Evolutionary conservation across 108 stramenopile species (phyloP).

Genomic region (Nitzschia palea): DNA sequence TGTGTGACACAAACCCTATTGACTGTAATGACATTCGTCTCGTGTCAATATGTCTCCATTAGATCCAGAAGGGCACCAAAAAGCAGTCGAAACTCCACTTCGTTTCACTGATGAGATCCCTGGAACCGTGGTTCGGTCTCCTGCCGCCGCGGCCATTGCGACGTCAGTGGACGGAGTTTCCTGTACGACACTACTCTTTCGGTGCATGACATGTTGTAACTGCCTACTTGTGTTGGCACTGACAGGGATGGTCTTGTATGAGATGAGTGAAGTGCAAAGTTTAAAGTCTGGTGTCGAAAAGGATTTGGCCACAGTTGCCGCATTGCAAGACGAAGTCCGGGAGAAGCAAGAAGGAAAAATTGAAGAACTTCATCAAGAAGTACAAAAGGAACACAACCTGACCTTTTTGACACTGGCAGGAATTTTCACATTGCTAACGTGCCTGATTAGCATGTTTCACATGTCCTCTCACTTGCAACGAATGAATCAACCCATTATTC

Average conservation of each 20-base stretch:
- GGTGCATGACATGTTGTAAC: conserved; percentile 11
- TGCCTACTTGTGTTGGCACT: neutral
- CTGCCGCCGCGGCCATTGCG: neutral
- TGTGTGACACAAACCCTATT: too few relatives aligned
- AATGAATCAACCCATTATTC: conserved; percentile 76
- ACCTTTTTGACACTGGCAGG: conserved; percentile 71
- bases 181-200: neutral
- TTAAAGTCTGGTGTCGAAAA: conserved; percentile 17
- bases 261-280: neutral
- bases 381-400: conserved; percentile 48
- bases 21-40: too few relatives aligned
- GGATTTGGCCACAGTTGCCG: conserved; percentile 27
- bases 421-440: conserved; percentile 76
- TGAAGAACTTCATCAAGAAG: conserved; percentile 36
- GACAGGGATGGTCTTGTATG: neutral
- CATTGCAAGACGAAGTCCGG: conserved; percentile 32
- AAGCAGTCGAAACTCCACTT: neutral
- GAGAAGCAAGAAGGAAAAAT: conserved; percentile 37
- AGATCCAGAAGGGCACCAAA: neutral
- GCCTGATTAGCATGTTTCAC: conserved; percentile 80
- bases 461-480: conserved; percentile 76
- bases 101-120: neutral
- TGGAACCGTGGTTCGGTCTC: neutral
- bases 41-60: too few relatives aligned
- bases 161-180: neutral